Conservation (phyloP, 2,329 filamentous ascomycete species). For the Pseudocercospora macadamiae region DNA sequence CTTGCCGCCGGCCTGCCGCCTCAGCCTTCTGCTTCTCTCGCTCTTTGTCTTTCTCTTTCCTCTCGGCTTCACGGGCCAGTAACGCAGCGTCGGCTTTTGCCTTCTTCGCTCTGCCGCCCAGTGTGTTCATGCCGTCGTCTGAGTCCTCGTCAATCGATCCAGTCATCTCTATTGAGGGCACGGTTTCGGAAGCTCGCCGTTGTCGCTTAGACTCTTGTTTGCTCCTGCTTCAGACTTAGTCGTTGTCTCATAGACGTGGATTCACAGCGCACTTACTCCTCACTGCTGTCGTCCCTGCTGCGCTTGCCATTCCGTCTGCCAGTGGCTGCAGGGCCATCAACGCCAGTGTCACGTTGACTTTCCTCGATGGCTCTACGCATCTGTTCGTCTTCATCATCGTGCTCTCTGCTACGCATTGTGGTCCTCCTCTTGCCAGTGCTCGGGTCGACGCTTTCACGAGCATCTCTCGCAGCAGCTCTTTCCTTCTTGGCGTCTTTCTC, state of each 20-base stretch:
- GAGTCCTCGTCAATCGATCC: conserved; percentile 64
- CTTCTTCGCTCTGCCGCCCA: conserved; percentile 42
- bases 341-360: conserved; percentile 74
- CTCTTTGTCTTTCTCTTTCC: conserved; percentile 67
- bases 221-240: conserved; percentile 56
- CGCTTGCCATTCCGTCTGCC: conserved; percentile 73
- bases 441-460: conserved; percentile 55
- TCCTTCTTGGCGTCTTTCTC: conserved; percentile 59
- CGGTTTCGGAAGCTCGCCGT: conserved; percentile 76
- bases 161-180: conserved; percentile 50
- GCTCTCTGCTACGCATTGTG: conserved; percentile 96
- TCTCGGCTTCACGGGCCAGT: conserved; percentile 63
- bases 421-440: conserved; percentile 80
- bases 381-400: conserved; percentile 93
- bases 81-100: conserved; percentile 50
- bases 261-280: conserved; percentile 72
- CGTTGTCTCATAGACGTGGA: neutral
- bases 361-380: conserved; percentile 89
- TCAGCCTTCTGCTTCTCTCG: conserved; percentile 74
- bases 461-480: conserved; percentile 53
- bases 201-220: conserved; percentile 76
- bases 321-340: conserved; percentile 56
- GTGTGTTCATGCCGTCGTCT: conserved; percentile 63
- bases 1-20: conserved; percentile 77
- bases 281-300: conserved; percentile 85